Base-by-base conservation (phyloP, 257 asterid genomes). In the Phtheirospermum japonicum region DNA sequence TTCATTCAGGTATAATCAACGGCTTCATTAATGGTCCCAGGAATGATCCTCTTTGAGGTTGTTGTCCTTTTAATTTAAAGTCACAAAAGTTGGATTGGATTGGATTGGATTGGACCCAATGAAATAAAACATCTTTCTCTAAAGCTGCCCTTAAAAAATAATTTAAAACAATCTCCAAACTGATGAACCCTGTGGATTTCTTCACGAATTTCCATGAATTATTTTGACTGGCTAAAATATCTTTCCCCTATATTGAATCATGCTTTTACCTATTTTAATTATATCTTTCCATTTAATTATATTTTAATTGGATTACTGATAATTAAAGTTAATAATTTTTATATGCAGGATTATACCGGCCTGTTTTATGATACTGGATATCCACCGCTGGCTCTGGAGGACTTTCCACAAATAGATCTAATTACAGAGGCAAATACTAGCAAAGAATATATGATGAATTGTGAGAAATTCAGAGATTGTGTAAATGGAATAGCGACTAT, bases 221-320 rank as follows among this genome's bases (percentile, higher is more conserved):
- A 79, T 82, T 82, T 81, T 82, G 88, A 82, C 85, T 73, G 79
- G 8, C 69, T 64, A 75, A 75, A 66, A 59, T 64, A 66, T 63
- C 77, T 74, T 78, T 60, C 75, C 77, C 18, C 66, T 28, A 49
- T 63, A 20, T 59, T 54, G 17, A 45, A 45, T 12, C 17, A 17
- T 50, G 9, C 8, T 1, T 14, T 14, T 48, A 13, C 4, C 26
- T 1, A 6, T 36, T 36, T 36, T 36, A 2, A 2, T 36, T 36
- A 1, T 6, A 1, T 36, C 4, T 14, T 6, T 48, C 14, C 4
- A 13, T 13, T 3, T 7, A 5, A 4, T 18, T 14, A 48, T 18
- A 14, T 14, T 14, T 48, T 14, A n/a, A n/a, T n/a, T n/a, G n/a
- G n/a, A n/a, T 48, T 14, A 36, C 8, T 36, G 8, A 48, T 48